Evolutionary conservation across 2,329 filamentous ascomycete genomes (phyloP), one percentile per base, ranked within the genome.

Genomic region (Aspergillus sp.): DNA sequence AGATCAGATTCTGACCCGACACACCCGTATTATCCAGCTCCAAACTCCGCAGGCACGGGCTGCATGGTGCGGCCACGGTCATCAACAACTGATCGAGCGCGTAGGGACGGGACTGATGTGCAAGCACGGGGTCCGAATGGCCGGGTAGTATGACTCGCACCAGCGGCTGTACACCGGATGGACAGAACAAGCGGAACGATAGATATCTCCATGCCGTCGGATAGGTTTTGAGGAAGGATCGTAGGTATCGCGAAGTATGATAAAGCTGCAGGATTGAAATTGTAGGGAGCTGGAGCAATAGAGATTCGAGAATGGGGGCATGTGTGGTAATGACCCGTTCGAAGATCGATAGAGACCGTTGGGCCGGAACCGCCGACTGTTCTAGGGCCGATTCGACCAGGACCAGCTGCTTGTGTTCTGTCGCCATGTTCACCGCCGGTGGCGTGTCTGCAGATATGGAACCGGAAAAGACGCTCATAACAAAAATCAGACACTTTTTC

Each of bases 21-120:
- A 81, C 77, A 7, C 77, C 75, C 6, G 79, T 82, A 58, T 81
- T 81, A 65, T 79, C 78, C 49, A 82, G 65, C 59, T 80, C 78
- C 50, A 82, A 64, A 51, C 73, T 80, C 53, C 68, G 74, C 52
- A 81, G 64, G 46, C 76, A 73, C 27, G 73, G 73, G 43, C 77
- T 79, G 57, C 78, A 76, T 19, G 79, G 77, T 8, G 77, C 66
- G 44, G 80, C 68, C 43, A 80, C 72, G 48, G 73, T 73, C 63
- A 76, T 73, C 49, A 81, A 67, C 40, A 81, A 66, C 54, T 76
- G 74, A 55, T 81, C 78, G 42, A 81, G 70, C 19, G 78, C 73
- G 62, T 81, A 80, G 34, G 75, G 73, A 48, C 76, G 76, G 10
- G 77, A 77, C 54, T 78, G 74, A 39, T 75, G 73, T 36, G 63